Evolutionary conservation across 148 eudicot genomes (phyloP).

Genomic region (Fagopyrum homotropicum): DNA sequence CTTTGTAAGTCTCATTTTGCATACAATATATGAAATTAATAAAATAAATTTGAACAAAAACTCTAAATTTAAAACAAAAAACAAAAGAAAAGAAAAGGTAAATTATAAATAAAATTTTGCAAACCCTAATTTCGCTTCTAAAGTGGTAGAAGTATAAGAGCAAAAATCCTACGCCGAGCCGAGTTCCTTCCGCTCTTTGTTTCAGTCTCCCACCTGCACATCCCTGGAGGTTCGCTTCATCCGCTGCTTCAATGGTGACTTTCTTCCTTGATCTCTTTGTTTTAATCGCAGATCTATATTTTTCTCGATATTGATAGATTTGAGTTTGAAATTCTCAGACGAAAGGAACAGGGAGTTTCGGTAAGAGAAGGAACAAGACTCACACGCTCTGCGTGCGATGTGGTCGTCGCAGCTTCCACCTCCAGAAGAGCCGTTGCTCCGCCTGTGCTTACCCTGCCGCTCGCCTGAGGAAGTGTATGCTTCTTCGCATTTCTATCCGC

Average conservation of each 20-base stretch:
- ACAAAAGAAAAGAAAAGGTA: neutral
- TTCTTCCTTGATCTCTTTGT: neutral
- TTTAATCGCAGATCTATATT: neutral
- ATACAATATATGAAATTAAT: no score
- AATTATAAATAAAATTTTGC: neutral
- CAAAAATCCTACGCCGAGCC: neutral
- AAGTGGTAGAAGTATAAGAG: neutral
- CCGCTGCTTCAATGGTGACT: slow-evolving; percentile 1
- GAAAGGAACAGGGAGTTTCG: slow-evolving; percentile 83
- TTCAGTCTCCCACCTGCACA: neutral
- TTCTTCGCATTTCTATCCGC: neutral
- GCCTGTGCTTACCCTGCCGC: slow-evolving; percentile 88
- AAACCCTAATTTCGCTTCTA: slow-evolving; percentile 2
- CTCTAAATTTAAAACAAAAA: neutral
- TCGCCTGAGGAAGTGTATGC: slow-evolving; percentile 65
- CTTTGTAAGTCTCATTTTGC: no score
- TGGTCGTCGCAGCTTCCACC: slow-evolving; percentile 85
- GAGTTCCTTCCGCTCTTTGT: neutral
- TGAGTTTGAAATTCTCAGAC: slow-evolving; percentile 21
- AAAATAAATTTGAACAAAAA: no score
- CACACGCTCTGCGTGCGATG: slow-evolving; percentile 85
- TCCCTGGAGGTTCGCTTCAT: neutral
- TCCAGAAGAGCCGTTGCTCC: slow-evolving; percentile 85
- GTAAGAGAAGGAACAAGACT: slow-evolving; percentile 93
- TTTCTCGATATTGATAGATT: slow-evolving; percentile 9